A percentile compares a stretch with the other conserved stretches of the same genome.
These are phyloP conservation scores for Xylaria longipes DNA, from an alignment of 495 filamentous ascomycete genomes.

Conservation along the genomic window DNA sequence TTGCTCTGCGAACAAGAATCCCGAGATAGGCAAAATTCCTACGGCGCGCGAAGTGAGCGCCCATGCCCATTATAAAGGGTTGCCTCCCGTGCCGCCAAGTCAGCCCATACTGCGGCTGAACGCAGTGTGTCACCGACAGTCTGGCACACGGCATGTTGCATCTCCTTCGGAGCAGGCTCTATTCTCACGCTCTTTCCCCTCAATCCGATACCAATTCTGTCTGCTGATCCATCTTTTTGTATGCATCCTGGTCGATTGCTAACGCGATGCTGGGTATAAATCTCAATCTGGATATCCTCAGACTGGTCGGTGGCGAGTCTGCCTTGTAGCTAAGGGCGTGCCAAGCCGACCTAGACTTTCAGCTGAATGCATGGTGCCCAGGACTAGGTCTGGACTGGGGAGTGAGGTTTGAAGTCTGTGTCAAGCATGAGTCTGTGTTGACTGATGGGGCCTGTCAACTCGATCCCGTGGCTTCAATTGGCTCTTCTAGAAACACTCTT, in stretches of 20 bases:
- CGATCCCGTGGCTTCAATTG: neutral
- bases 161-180: neutral
- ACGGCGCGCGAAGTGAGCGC: neutral
- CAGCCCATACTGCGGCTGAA: slow-evolving; percentile 19
- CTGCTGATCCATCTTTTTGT: neutral
- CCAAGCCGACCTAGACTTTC: slow-evolving; percentile 24
- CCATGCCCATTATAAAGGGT: slow-evolving; percentile 10
- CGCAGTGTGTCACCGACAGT: neutral
- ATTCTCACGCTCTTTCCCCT: neutral
- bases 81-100: slow-evolving; percentile 7
- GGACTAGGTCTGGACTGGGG: neutral
- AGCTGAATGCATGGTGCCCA: slow-evolving; percentile 19
- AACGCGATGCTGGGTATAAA: neutral
- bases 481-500: neutral
- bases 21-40: neutral
- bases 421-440: neutral
- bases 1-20: neutral
- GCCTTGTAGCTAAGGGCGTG: neutral
- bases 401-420: neutral
- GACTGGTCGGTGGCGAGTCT: neutral
- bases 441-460: neutral
- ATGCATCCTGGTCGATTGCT: neutral
- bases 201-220: neutral
- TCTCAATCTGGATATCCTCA: neutral
- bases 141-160: neutral